Percentiles rank a stretch among this genome's conserved stretches.
Conservation (phyloP, 495 filamentous ascomycete species). For the Penicillium coffeae region DNA sequence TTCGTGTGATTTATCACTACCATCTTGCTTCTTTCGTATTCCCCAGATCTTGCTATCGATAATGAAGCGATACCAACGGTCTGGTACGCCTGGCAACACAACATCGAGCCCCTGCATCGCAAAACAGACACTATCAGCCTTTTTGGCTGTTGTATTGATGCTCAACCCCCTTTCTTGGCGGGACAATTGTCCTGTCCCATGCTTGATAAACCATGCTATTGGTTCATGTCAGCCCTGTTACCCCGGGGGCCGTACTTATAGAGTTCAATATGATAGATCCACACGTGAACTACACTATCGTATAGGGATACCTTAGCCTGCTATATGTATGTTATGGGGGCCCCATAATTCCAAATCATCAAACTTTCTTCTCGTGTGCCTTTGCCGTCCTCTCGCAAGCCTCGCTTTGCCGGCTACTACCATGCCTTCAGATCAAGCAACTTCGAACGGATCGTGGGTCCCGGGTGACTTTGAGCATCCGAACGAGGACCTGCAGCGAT, state of each 20-base stretch:
- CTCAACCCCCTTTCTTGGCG: background rate
- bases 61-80: too few relatives aligned
- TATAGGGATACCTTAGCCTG: background rate
- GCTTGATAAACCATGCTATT: background rate
- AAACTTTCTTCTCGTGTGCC: background rate
- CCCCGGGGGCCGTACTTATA: background rate
- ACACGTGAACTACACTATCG: background rate
- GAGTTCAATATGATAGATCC: background rate
- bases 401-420: conserved; percentile 3
- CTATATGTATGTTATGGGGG: background rate
- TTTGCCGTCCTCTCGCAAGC: background rate
- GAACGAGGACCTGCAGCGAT: conserved; percentile 20
- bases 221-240: background rate
- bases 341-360: conserved; percentile 20
- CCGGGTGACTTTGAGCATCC: conserved; percentile 24
- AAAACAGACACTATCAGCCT: background rate
- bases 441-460: conserved; percentile 3
- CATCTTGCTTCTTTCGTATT: too few relatives aligned
- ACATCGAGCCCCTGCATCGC: background rate
- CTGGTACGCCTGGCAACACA: too few relatives aligned
- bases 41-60: too few relatives aligned
- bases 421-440: conserved; percentile 20
- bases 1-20: too few relatives aligned
- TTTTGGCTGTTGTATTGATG: background rate
- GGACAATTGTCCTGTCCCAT: background rate